Conservation (phyloP, 2,329 filamentous ascomycete species). For the Orbilia oligospora region DNA sequence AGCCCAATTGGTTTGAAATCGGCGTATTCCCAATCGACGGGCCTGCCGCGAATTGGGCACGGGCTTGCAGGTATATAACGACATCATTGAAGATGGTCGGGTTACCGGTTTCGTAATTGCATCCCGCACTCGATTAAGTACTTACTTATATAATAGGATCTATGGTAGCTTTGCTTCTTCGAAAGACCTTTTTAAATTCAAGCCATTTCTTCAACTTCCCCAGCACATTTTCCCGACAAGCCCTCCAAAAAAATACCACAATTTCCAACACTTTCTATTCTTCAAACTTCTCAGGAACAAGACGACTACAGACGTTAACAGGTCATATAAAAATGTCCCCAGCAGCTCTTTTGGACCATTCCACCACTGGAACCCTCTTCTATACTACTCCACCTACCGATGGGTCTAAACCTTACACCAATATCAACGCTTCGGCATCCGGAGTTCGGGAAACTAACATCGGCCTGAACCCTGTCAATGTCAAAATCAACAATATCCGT, state of each 20-base stretch:
- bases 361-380: slow-evolving; percentile 70
- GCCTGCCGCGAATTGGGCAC: slow-evolving; percentile 22
- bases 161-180: slow-evolving; percentile 42
- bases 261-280: neutral
- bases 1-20: slow-evolving; percentile 44
- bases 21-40: slow-evolving; percentile 6
- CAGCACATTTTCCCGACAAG: neutral
- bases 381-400: slow-evolving; percentile 74
- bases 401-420: slow-evolving; percentile 75
- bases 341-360: slow-evolving; percentile 75
- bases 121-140: neutral
- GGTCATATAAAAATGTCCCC: slow-evolving; percentile 65
- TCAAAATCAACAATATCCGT: slow-evolving; percentile 80
- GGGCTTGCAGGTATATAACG: slow-evolving; percentile 20
- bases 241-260: neutral
- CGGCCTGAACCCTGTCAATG: slow-evolving; percentile 69
- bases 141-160: slow-evolving; percentile 1
- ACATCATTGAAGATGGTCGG: neutral
- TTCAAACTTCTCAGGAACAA: neutral
- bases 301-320: neutral
- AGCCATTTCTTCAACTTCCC: slow-evolving; percentile 3
- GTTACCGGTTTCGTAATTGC: neutral
- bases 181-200: slow-evolving; percentile 26
- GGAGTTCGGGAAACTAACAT: slow-evolving; percentile 79
- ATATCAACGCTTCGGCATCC: slow-evolving; percentile 75